phyloP scores from a whole-genome alignment of 148 eudicot genomes.

The Rhododendron vialii region DNA sequence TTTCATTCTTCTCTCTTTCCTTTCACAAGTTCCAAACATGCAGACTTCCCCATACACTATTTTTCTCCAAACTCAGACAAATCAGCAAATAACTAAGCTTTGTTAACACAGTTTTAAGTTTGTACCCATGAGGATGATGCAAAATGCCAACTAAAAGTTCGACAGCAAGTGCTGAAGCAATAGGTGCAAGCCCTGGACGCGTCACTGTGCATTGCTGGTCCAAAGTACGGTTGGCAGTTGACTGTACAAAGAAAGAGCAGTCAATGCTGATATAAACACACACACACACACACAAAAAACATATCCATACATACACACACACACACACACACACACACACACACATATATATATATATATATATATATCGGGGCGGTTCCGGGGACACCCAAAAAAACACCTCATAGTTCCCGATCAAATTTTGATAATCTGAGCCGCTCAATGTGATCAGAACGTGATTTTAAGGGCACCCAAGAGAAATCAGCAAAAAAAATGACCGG shows the following conservation, averaged over 20 bases:
- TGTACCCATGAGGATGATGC: constrained; percentile 86
- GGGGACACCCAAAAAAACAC: too few species aligned
- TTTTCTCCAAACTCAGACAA: not conserved
- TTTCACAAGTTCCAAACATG: not conserved
- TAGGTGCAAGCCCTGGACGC: constrained; percentile 98
- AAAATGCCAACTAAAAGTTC: constrained; percentile 85
- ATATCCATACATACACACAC: too few species aligned
- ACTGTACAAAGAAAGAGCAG: constrained; percentile 41
- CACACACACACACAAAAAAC: not conserved
- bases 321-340: too few species aligned
- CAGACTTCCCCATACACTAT: not conserved
- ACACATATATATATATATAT: too few species aligned
- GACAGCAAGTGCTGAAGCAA: constrained; percentile 94
- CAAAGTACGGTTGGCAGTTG: constrained; percentile 83
- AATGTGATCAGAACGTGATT: too few species aligned
- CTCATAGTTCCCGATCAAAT: too few species aligned
- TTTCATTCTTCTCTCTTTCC: not conserved
- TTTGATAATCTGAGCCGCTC: too few species aligned
- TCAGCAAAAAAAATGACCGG: too few species aligned
- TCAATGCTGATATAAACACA: not conserved
- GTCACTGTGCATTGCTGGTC: constrained; percentile 99
- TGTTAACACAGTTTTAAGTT: not conserved
- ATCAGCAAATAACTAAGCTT: not conserved
- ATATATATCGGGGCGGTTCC: too few species aligned
- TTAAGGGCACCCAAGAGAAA: too few species aligned